Evolutionary conservation across 2,329 filamentous ascomycete species (phyloP), one percentile per base, ranked within the genome.

Genomic region (Fusarium haematococcum): DNA sequence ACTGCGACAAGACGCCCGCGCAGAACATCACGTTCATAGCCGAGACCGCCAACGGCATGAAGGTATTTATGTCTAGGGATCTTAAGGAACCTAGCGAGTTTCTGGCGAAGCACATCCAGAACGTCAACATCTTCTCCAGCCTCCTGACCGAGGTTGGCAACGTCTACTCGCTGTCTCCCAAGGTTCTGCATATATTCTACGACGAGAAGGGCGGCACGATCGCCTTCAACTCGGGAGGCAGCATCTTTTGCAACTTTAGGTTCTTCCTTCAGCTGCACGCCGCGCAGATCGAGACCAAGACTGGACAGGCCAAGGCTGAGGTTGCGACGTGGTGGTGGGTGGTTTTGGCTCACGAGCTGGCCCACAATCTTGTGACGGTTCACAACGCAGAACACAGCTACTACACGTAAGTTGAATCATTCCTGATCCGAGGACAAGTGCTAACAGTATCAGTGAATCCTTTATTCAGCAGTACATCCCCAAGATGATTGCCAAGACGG

Each of bases 341-440:
- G 73, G 95, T 97, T n/a, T 82, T 98, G 70, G 97, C 95, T 71
- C 97, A 99, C 81, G 97, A 99, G 84, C 85, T 99, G 82, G 95
- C 97, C 67, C 97, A 99, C 84, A 99, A 99, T 81, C 85, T 99
- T 64, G 94, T 98, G 10, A 84, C 85, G 41, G 88, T 91, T 72
- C 96, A 98, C 82, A 93, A 92, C 79, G 87, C 93, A 18, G 89
- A 93, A 63, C 95, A 97, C 83, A 94, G 92, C 78, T 97, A 92
- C 80, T 97, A 97, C 80, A 96, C 92, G 85, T 91, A 84, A 83
- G 88, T 85, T 57, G 20, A 9, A 39, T 48, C 6, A 1, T 5
- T 25, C 30, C 10, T 14, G 2, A 5, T 20, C 45, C 37, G 8
- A 7, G 5, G 5, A 2, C 10, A 18, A 7, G 20, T 59, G 27